A percentile compares a stretch with the other conserved stretches of the same genome.
Evolutionary conservation across 352 stramenopile species (phyloP).

Genomic region (Phytophthora pluvialis): DNA sequence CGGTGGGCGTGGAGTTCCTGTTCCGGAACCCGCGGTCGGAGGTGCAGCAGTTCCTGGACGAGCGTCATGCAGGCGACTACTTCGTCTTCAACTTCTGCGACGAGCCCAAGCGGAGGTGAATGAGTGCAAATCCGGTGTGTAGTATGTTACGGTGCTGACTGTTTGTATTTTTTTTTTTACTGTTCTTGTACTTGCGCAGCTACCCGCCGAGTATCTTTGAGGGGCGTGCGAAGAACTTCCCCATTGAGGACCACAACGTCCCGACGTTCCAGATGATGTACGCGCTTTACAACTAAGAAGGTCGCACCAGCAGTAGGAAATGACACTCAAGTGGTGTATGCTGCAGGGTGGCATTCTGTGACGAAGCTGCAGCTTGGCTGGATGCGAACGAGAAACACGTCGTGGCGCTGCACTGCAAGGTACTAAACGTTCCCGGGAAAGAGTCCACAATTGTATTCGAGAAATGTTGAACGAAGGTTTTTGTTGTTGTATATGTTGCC

Average conservation of each 20-base stretch:
- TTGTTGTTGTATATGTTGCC: background rate
- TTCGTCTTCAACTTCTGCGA: constrained; percentile 85
- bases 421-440: background rate
- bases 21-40: constrained; percentile 71
- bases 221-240: constrained; percentile 52
- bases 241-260: constrained; percentile 81
- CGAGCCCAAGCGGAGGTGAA: constrained; percentile 56
- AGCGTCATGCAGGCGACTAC: constrained; percentile 58
- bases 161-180: background rate
- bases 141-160: background rate
- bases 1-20: constrained; percentile 57
- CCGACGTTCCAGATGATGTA: constrained; percentile 73
- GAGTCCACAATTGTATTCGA: no score
- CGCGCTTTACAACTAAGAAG: constrained; percentile 6
- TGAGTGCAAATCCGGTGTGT: background rate
- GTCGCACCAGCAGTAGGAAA: background rate
- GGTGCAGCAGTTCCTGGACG: constrained; percentile 60
- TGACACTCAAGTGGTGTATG: background rate
- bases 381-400: constrained; percentile 46
- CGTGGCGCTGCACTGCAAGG: constrained; percentile 80
- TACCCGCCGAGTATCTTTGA: constrained; percentile 65
- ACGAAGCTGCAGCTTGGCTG: constrained; percentile 73
- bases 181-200: constrained; percentile 24
- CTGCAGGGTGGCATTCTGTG: constrained; percentile 69
- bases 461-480: background rate